Percentiles rank a stretch among this genome's conserved stretches.
These are phyloP conservation scores for Thalassia testudinum DNA, from an alignment of 116 monocot genomes.

Conservation along the genomic window DNA sequence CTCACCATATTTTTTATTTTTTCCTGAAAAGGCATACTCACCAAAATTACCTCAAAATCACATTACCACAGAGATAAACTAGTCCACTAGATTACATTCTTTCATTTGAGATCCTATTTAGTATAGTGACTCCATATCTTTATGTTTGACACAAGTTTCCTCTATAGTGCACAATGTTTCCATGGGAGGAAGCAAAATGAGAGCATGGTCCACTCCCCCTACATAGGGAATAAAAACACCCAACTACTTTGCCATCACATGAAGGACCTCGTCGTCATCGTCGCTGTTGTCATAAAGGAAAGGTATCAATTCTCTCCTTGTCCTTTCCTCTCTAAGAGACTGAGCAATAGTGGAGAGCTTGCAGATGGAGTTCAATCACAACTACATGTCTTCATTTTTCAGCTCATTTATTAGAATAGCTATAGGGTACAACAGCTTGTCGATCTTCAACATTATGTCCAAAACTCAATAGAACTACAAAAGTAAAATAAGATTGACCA, in stretches of 20 bases:
- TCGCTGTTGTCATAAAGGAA: conserved; percentile 91
- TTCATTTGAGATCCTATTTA: conserved; percentile 85
- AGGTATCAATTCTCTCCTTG: conserved; percentile 85
- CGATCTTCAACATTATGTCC: conserved; percentile 53
- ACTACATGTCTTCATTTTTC: conserved; percentile 89
- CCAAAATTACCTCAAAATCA: too few relatives aligned
- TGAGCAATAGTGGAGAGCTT: conserved; percentile 81
- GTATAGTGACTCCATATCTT: conserved; percentile 79
- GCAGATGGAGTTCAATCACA: conserved; percentile 82
- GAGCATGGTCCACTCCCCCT: conserved; percentile 73
- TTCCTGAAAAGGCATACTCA: too few relatives aligned
- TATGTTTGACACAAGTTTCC: conserved; percentile 89
- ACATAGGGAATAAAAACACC: conserved; percentile 86
- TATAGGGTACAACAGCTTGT: conserved; percentile 82
- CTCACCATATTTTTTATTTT: too few relatives aligned
- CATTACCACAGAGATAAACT: conserved; percentile 68
- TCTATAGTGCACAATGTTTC: conserved; percentile 82
- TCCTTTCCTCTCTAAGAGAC: conserved; percentile 95
- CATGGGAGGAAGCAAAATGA: conserved; percentile 73
- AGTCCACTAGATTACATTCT: conserved; percentile 70
- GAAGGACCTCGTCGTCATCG: conserved; percentile 89
- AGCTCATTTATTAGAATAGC: conserved; percentile 79
- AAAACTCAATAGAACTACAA: too few relatives aligned
- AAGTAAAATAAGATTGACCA: too few relatives aligned
- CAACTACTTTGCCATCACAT: conserved; percentile 86